Evolutionary conservation across 495 filamentous ascomycete species (phyloP).

Genomic region (Glonium stellatum): DNA sequence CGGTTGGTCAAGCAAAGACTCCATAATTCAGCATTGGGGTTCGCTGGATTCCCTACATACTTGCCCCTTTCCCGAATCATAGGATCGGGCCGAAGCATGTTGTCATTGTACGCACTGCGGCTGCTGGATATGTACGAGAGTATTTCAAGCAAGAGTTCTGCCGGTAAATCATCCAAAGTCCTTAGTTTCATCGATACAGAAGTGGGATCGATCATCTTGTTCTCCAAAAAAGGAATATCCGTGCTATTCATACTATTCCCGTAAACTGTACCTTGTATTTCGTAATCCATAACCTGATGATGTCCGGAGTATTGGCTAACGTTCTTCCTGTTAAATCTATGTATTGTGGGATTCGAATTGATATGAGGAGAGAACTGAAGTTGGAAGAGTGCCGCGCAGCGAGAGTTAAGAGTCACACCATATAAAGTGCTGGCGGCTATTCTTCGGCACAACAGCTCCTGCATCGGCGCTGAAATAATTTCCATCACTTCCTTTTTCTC

Average conservation of each 20-base stretch:
- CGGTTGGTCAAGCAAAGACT: background rate
- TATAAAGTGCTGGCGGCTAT: background rate
- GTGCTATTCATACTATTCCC: no score
- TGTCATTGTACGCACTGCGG: background rate
- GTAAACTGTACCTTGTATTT: no score
- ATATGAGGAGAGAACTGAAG: no score
- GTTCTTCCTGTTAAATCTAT: background rate
- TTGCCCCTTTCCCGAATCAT: background rate
- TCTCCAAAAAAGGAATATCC: no score
- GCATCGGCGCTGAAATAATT: conserved; percentile 1
- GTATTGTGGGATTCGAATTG: no score
- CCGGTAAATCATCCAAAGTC: background rate
- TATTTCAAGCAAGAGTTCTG: background rate
- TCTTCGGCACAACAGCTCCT: background rate
- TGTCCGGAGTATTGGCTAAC: background rate
- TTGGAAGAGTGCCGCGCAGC: no score
- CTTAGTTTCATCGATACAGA: background rate
- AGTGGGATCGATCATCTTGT: background rate
- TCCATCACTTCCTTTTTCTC: background rate
- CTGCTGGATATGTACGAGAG: background rate
- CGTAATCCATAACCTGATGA: no score
- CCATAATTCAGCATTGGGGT: background rate
- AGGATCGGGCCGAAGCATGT: background rate
- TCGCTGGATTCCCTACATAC: background rate
- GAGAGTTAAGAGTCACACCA: background rate